These are phyloP conservation scores for Phytomonas serpens DNA, from an alignment of 208 protist species.

Conservation along the genomic window DNA sequence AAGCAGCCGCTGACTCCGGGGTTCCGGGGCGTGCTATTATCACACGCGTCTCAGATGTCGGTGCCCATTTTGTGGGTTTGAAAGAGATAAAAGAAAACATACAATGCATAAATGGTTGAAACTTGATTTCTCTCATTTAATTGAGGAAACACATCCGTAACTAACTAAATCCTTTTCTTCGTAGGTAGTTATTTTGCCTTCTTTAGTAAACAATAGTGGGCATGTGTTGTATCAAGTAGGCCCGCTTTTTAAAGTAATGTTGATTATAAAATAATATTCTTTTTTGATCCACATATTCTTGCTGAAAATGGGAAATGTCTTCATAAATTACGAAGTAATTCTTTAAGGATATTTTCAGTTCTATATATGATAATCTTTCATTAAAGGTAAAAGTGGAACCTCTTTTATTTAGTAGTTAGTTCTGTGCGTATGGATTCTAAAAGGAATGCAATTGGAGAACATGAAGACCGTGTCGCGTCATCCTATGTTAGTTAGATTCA, in stretches of 20 bases:
- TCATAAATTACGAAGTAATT: neutral
- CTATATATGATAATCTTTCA: neutral
- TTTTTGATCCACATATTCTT: neutral
- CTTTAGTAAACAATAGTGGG: constrained; percentile 6
- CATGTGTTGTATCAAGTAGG: constrained; percentile 7
- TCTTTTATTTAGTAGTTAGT: constrained; percentile 1
- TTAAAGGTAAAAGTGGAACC: neutral
- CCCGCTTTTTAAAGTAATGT: neutral
- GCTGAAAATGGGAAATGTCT: neutral
- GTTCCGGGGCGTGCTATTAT: constrained; percentile 67
- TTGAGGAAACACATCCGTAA: constrained; percentile 1
- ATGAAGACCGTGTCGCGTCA: neutral
- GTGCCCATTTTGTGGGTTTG: constrained; percentile 57
- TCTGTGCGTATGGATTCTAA: neutral
- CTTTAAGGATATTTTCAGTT: neutral
- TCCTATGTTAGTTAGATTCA: neutral
- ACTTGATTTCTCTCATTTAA: constrained; percentile 6
- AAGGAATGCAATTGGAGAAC: neutral
- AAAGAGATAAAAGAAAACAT: constrained; percentile 30
- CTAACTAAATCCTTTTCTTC: constrained; percentile 2
- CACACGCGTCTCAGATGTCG: constrained; percentile 68
- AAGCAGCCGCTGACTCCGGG: constrained; percentile 37
- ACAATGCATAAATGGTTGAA: constrained; percentile 10
- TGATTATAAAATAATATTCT: neutral
- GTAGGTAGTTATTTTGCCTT: constrained; percentile 15